Evolutionary conservation across 768 basidiomycete genomes (phyloP), one percentile per base, ranked within the genome.

Genomic region (Lentinula sp.): DNA sequence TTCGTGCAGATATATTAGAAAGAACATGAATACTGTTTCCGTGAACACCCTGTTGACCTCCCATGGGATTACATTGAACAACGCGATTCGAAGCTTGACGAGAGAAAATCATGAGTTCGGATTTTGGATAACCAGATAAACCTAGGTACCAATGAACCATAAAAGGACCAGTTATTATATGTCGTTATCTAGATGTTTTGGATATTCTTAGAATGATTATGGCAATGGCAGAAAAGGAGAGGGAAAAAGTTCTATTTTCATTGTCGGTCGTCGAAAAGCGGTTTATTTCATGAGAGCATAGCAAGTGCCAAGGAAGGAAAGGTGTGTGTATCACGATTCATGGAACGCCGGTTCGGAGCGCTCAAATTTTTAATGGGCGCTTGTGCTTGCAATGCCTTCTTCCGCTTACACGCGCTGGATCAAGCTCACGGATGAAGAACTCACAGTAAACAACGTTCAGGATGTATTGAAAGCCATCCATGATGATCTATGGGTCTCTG

Each of bases 401-500:
- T 66, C 70, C 43, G 53, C 70, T 56, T 76, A 77, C 71, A 67
- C 75, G 64, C 74, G 72, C 65, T 93, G 92, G 91, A 72, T 75
- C 57, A 66, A 70, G 49, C 77, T 88, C 59, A 64, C 76, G 41
- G 83, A 91, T 72, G 71, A 78, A 41, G 78, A 87, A n/a, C 67
- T 93, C 60, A 85, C 84, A 3, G 66, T 73, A 0, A 78, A 83
- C 52, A 67, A 69, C 45, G 73, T 90, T 32, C 71, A 75, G 23
- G 67, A 81, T 23, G 66, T 79, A 18, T 79, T 95, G 18, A 74
- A 70, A 8, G 66, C 74, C 23, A 73, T 88, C 43, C 72, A 75
- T 45, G 85, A 93, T 66, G 88, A 94, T 70, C 73, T 86, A 8
- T 94, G 91, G 91, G 87, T 86, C 15, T 81, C 80, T 41, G 83